Evolutionary conservation across 2,329 filamentous ascomycete species (phyloP).

Genomic region (Fusarium sp.): DNA sequence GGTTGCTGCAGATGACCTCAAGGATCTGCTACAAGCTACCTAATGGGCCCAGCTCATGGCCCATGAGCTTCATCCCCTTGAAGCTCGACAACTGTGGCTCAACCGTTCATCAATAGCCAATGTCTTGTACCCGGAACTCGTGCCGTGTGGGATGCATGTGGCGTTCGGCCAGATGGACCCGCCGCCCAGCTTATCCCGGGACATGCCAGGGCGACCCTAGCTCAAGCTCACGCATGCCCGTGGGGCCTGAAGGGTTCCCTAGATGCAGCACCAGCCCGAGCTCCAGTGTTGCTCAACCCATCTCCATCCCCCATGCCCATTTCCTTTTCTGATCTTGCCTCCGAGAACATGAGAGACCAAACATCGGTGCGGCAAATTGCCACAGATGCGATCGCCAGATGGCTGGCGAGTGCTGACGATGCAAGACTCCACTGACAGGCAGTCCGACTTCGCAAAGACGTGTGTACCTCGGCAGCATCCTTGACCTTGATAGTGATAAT

Average conservation of each 20-base stretch:
- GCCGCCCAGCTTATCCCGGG: slow-evolving; percentile 32
- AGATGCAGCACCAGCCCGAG: slow-evolving; percentile 26
- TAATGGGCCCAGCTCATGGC: neutral
- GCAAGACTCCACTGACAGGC: slow-evolving; percentile 18
- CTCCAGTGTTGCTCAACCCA: slow-evolving; percentile 14
- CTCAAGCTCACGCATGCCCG: slow-evolving; percentile 33
- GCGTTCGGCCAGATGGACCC: slow-evolving; percentile 40
- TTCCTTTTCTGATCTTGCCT: slow-evolving; percentile 19
- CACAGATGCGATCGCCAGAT: slow-evolving; percentile 15
- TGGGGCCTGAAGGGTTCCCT: slow-evolving; percentile 39
- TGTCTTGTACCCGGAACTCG: slow-evolving; percentile 30
- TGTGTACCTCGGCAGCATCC: neutral
- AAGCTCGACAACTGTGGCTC: neutral
- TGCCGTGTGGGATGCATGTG: slow-evolving; percentile 39
- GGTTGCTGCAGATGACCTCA: neutral
- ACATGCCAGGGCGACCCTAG: slow-evolving; percentile 35
- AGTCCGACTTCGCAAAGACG: slow-evolving; percentile 29
- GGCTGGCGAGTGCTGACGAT: slow-evolving; percentile 11
- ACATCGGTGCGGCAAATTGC: slow-evolving; percentile 20
- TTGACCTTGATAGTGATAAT: neutral
- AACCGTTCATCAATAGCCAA: slow-evolving; percentile 3
- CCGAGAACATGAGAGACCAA: slow-evolving; percentile 4
- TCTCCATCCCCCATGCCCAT: slow-evolving; percentile 22
- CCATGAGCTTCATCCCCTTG: neutral
- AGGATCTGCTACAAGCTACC: neutral